Percentiles rank a stretch among this genome's conserved stretches.
phyloP scores from a whole-genome alignment of 345 rosid genomes.

The Arabidopsis thaliana region TAIR10.1 NC_003070.9:6411501-6412000 shows the following conservation, averaged over 20 bases:
- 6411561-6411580: constrained; percentile 73
- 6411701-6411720: constrained; percentile 72
- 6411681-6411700: constrained; percentile 58
- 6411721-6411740: constrained; percentile 68
- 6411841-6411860: constrained; percentile 75
- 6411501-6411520: constrained; percentile 63
- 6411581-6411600: constrained; percentile 91
- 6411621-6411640: constrained; percentile 52
- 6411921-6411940: constrained; percentile 44
- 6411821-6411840: constrained; percentile 73
- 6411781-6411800: constrained; percentile 69
- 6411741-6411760: constrained; percentile 55
- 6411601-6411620: constrained; percentile 77
- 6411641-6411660: constrained; percentile 73
- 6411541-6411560: constrained; percentile 52
- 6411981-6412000: constrained; percentile 76
- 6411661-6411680: constrained; percentile 64
- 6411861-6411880: constrained; percentile 51
- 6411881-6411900: constrained; percentile 46
- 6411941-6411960: constrained; percentile 66
- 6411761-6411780: constrained; percentile 59
- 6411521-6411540: constrained; percentile 59
- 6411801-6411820: constrained; percentile 60
- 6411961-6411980: constrained; percentile 96
- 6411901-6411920: constrained; percentile 54